Percentiles rank a stretch among this genome's conserved stretches.
Evolutionary conservation across 73 alveolate species (phyloP).

Genomic region (Paraurostyla sp.): DNA sequence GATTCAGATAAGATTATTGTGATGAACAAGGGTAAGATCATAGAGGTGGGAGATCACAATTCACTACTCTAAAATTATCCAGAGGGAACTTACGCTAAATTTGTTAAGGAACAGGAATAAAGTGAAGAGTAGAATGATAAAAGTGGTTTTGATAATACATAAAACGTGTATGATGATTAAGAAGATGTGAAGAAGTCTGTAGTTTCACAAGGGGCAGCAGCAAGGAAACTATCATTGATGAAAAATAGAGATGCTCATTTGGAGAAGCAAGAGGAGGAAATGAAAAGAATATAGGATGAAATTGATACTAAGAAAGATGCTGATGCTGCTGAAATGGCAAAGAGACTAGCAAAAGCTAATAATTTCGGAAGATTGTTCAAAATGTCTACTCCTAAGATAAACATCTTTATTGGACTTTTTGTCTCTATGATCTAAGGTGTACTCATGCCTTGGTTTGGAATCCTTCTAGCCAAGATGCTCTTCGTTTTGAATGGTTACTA

Average conservation of each 20-base stretch:
- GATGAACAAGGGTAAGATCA: conserved; percentile 85
- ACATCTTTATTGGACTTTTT: conserved; percentile 7
- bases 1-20: conserved; percentile 93
- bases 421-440: conserved; percentile 18
- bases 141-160: no score
- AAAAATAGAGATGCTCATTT: neutral
- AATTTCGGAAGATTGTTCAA: conserved; percentile 3
- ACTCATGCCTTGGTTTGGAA: conserved; percentile 58
- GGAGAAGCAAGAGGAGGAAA: neutral
- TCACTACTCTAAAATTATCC: conserved; percentile 77
- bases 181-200: neutral
- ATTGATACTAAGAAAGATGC: neutral
- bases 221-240: neutral
- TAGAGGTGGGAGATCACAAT: conserved; percentile 91
- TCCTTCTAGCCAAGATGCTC: conserved; percentile 23
- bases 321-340: neutral
- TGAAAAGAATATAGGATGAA: conserved; percentile 20
- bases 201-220: neutral
- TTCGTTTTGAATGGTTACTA: conserved; percentile 42
- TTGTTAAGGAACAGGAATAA: conserved; percentile 69
- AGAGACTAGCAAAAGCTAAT: neutral
- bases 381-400: conserved; percentile 3
- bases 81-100: conserved; percentile 74
- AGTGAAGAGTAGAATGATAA: conserved; percentile 49
- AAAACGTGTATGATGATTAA: neutral